Base-by-base conservation (phyloP, 495 filamentous ascomycete species). In the Aspergillus biplanus region DNA sequence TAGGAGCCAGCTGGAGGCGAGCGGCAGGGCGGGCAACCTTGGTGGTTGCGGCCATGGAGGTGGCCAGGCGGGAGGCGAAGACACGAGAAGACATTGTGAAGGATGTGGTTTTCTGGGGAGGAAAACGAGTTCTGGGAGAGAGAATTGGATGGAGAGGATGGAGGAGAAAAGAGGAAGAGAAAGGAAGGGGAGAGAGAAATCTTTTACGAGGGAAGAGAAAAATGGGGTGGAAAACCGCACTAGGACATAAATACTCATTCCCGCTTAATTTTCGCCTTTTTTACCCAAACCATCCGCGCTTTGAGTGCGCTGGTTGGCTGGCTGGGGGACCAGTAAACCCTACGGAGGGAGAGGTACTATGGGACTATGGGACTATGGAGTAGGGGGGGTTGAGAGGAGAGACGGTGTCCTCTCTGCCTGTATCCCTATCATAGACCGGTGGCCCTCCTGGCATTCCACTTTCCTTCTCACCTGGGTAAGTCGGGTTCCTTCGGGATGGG, bases 1-100 rank as follows among this genome's bases (percentile, higher is more conserved):
- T 89, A 79, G 86, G 80, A 74, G 81, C 84, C 74, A 87, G 68
- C 71, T 83, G 81, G 74, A 83, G 76, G 69, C 86, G 87, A 70
- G 84, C 77, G 73, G 85, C 84, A 77, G 87, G 87, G 80, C 87
- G 87, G 73, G 87, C 87, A 78, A 85, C 87, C 87, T 88, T 89
- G 73, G 78, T 68, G 76, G 82, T 83, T 66, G 82, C 80, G 82
- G 86, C 88, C 83, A 91, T 90, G 82, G 88, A 83, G 78, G 88
- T 82, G 81, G 88, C 85, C 88, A 90, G 80, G 69, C 86, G 84
- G 66, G 85, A 84, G 69, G 86, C 85, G 74, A 90, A 87, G 75
- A 90, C 83, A 80, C 87, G 87, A 77, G 86, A 80, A 78, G 85
- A 79, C 88, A 90, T 90, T 88, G 83, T 87, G 82, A 83, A 75